Conservation (phyloP, 495 filamentous ascomycete species). For the Hypoxylon crocopeplum region DNA sequence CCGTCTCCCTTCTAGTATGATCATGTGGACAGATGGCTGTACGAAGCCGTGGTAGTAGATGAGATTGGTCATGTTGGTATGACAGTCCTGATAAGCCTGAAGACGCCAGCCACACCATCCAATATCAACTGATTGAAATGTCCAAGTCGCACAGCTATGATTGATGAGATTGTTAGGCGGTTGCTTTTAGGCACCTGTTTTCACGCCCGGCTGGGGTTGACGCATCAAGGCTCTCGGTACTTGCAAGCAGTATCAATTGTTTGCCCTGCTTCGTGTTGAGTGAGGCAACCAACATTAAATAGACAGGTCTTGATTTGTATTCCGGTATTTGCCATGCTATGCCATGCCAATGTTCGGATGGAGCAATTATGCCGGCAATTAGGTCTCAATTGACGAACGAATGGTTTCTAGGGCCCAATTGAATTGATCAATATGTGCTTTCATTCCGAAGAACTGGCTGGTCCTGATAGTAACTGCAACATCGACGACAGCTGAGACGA, state of each 20-base stretch:
- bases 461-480: too few species aligned
- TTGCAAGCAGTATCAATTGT: slow-evolving; percentile 10
- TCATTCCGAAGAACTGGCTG: background rate
- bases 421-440: slow-evolving; percentile 6
- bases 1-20: slow-evolving; percentile 10
- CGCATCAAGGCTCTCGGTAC: slow-evolving; percentile 20
- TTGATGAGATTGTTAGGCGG: slow-evolving; percentile 25
- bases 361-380: slow-evolving; percentile 27
- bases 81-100: slow-evolving; percentile 12
- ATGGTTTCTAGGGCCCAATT: slow-evolving; percentile 19
- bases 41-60: background rate
- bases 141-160: slow-evolving; percentile 8
- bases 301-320: background rate
- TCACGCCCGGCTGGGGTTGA: slow-evolving; percentile 6
- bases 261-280: slow-evolving; percentile 8
- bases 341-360: too few species aligned
- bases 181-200: slow-evolving; percentile 33
- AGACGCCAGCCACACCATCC: slow-evolving; percentile 10
- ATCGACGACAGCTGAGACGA: background rate
- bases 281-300: slow-evolving; percentile 17
- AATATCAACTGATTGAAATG: slow-evolving; percentile 7
- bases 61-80: slow-evolving; percentile 6
- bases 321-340: slow-evolving; percentile 10
- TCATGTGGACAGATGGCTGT: slow-evolving; percentile 25
- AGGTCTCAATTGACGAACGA: slow-evolving; percentile 24